phyloP scores from a whole-genome alignment of 768 basidiomycete genomes.

The Cubamyces lactineus region DNA sequence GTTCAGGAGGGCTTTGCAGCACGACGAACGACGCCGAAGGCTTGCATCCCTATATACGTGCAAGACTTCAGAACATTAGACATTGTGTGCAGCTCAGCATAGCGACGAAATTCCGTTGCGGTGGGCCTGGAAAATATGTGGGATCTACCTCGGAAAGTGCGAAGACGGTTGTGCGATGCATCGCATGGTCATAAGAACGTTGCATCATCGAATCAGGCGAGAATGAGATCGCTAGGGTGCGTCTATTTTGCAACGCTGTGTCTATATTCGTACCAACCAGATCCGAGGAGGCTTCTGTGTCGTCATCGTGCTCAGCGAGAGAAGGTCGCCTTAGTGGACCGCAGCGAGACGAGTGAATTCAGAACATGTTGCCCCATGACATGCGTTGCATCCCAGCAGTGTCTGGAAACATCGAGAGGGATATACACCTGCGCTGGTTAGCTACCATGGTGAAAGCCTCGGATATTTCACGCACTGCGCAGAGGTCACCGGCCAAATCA shows the following conservation, averaged over 20 bases:
- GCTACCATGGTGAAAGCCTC: not conserved
- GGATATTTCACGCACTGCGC: slow-evolving; percentile 9
- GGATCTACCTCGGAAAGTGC: slow-evolving; percentile 15
- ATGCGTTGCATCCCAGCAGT: not conserved
- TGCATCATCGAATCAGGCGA: not conserved
- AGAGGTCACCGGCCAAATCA: slow-evolving; percentile 2
- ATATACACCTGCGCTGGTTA: not conserved
- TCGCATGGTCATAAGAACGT: slow-evolving; percentile 5
- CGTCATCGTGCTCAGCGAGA: not conserved
- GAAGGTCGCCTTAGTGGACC: not conserved
- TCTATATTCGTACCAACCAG: not conserved
- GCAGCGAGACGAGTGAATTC: not conserved
- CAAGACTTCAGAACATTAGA: not conserved
- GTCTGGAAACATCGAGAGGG: not conserved
- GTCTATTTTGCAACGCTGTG: not conserved
- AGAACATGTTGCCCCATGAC: not conserved
- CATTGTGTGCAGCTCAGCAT: not conserved
- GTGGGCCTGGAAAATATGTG: slow-evolving; percentile 12
- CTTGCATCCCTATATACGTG: slow-evolving; percentile 1
- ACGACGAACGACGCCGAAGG: not conserved
- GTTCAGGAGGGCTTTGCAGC: not conserved
- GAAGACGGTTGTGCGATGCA: not conserved
- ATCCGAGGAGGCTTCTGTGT: not conserved
- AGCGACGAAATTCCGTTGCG: slow-evolving; percentile 17
- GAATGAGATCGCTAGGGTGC: not conserved